phyloP scores from a whole-genome alignment of 2,329 filamentous ascomycete species.

The Sordariomycetes sp. region DNA sequence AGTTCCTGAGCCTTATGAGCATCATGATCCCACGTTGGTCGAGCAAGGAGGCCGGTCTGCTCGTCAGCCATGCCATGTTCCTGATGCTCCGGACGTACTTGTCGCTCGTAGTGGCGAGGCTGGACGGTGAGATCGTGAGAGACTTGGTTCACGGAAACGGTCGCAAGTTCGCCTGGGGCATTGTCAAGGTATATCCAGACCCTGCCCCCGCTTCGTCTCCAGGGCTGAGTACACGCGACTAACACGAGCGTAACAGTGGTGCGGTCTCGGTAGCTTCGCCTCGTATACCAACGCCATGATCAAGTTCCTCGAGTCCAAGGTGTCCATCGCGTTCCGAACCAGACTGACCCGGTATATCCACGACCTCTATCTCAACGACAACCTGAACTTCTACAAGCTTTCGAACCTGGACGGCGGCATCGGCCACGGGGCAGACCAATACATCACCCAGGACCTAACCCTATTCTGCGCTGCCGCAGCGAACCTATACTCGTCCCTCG shows the following conservation, averaged over 20 bases:
- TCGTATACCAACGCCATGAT: constrained; percentile 99
- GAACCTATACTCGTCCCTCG: constrained; percentile 85
- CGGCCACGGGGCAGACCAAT: constrained; percentile 86
- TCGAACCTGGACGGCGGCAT: constrained; percentile 87
- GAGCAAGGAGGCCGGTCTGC: constrained; percentile 85
- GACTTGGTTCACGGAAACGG: constrained; percentile 94
- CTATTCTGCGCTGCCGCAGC: constrained; percentile 89
- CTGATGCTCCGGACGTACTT: constrained; percentile 87
- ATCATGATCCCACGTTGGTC: constrained; percentile 96
- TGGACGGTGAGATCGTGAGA: constrained; percentile 92
- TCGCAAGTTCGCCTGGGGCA: constrained; percentile 74
- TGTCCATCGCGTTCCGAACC: constrained; percentile 95
- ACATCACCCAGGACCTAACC: constrained; percentile 93
- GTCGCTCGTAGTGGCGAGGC: constrained; percentile 78
- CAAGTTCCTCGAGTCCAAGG: constrained; percentile 94
- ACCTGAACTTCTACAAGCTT: constrained; percentile 92
- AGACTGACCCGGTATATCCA: constrained; percentile 92
- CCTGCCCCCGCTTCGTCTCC: not conserved
- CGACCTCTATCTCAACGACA: constrained; percentile 88
- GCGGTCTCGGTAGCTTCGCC: constrained; percentile 80
- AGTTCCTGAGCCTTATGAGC: constrained; percentile 89
- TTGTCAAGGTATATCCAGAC: constrained; percentile 49
- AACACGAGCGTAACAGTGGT: constrained; percentile 45
- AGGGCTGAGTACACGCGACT: not conserved
- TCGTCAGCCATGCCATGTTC: constrained; percentile 82